Evolutionary conservation across 1,139 yeast species (phyloP).

Genomic region (Ogataea hybrid): DNA sequence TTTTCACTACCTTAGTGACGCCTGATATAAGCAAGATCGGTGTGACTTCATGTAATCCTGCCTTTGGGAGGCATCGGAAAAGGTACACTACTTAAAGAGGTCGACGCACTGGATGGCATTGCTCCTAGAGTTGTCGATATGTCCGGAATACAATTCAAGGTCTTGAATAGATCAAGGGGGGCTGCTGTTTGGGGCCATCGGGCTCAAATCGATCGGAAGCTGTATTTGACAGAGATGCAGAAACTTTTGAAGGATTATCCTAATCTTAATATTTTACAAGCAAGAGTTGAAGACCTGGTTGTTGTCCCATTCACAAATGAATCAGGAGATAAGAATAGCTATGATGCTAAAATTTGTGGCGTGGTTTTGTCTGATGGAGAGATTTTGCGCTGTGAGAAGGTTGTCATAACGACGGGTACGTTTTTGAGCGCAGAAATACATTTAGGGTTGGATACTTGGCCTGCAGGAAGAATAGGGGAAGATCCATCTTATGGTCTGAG

Average conservation of each 20-base stretch:
- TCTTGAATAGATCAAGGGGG: slow-evolving; percentile 84
- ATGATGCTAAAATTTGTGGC: slow-evolving; percentile 40
- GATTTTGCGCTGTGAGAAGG: slow-evolving; percentile 57
- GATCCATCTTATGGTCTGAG: slow-evolving; percentile 88
- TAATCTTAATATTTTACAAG: slow-evolving; percentile 62
- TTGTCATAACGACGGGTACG: slow-evolving; percentile 94
- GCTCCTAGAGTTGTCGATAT: slow-evolving; percentile 79
- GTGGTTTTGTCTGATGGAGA: slow-evolving; percentile 69
- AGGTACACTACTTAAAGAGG: slow-evolving; percentile 87
- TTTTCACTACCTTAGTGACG: slow-evolving; percentile 70
- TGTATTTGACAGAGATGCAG: slow-evolving; percentile 84
- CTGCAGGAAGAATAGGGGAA: slow-evolving; percentile 95
- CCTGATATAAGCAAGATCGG: slow-evolving; percentile 79
- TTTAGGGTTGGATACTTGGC: slow-evolving; percentile 73
- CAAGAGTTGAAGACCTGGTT: slow-evolving; percentile 83
- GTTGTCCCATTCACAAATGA: slow-evolving; percentile 39
- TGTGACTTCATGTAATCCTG: slow-evolving; percentile 93
- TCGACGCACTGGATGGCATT: slow-evolving; percentile 95
- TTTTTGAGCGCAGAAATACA: slow-evolving; percentile 94
- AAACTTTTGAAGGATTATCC: slow-evolving; percentile 53
- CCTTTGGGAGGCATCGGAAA: slow-evolving; percentile 99
- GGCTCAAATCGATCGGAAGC: slow-evolving; percentile 88
- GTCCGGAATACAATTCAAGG: slow-evolving; percentile 92
- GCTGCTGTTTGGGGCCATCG: slow-evolving; percentile 99
- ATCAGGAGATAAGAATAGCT: slow-evolving; percentile 40